These are phyloP conservation scores for Mortierella claussenii DNA, from an alignment of 192 early-diverging fungal genomes.

Conservation along the genomic window DNA sequence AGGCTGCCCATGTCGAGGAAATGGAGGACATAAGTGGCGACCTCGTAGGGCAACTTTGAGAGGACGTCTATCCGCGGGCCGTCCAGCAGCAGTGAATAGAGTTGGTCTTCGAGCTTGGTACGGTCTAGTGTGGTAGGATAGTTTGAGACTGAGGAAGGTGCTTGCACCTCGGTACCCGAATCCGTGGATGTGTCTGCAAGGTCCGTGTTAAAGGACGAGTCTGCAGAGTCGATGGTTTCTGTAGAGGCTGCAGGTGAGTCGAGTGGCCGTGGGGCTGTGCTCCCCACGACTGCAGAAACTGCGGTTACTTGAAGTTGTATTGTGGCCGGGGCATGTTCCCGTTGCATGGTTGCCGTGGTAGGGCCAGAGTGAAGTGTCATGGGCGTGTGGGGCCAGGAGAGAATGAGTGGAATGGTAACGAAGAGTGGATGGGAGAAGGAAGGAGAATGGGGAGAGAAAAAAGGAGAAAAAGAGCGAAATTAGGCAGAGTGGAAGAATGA, in stretches of 20 bases:
- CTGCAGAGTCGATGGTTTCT: no score
- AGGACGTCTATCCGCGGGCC: constrained; percentile 64
- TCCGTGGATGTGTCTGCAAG: constrained; percentile 3
- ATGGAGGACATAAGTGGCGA: constrained; percentile 71
- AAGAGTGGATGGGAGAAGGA: background rate
- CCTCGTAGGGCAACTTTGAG: constrained; percentile 75
- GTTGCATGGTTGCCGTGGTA: background rate
- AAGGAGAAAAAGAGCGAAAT: background rate
- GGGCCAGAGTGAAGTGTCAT: background rate
- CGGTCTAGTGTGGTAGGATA: background rate
- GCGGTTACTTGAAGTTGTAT: background rate
- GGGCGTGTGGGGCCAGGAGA: no score
- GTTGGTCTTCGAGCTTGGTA: constrained; percentile 10
- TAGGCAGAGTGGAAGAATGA: background rate
- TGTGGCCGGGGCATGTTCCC: background rate
- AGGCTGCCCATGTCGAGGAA: constrained; percentile 68
- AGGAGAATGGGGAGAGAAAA: background rate
- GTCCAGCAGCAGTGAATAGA: constrained; percentile 17
- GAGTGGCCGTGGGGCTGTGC: no score
- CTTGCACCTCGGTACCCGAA: background rate
- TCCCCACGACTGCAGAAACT: no score
- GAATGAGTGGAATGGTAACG: background rate
- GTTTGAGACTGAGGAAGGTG: background rate
- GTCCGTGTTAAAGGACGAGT: background rate
- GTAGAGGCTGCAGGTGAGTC: no score